Evolutionary conservation across 1,284 basidiomycete species (phyloP), one percentile per base, ranked within the genome.

Genomic region (Ceratobasidium sp.): DNA sequence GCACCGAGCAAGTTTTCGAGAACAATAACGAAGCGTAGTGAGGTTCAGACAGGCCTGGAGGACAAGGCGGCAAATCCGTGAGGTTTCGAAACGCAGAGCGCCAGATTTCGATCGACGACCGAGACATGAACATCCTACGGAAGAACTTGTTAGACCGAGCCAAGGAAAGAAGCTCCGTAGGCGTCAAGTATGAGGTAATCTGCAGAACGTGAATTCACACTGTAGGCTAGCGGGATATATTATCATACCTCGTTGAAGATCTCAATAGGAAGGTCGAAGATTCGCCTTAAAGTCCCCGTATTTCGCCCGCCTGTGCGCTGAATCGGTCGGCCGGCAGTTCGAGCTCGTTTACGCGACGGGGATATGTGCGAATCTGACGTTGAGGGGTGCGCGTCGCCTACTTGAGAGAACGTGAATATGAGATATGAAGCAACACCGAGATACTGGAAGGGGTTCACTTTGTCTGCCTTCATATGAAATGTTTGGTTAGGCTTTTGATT

Each of bases 161-260:
- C 23, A 80, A 73, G 30, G 77, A 73, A 3, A 80, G 76, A 1
- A 81, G 72, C 67, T 80, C 79, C 13, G 73, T 52, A 1, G 80
- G 79, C 8, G 61, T 57, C 2, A 80, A 71, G 16, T 76, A 47
- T 11, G 73, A 52, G 5, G 73, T 73, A 52, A 80, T 76, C 80
- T 81, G n/a, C 18, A 47, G 61, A 44, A 52, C 11, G 13, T 52
- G 11, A 52, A 21, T 26, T n/a, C n/a, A n/a, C n/a, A n/a, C n/a
- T n/a, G n/a, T n/a, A n/a, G n/a, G 4, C 23, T 13, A 4, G 50
- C 6, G 32, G 21, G 11, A 16, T 30, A n/a, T 57, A 21, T 6
- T 32, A 30, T 1, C 30, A 8, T 28, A 57, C 54, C 18, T 57
- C 28, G 2, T 14, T 16, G 18, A 57, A 57, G 11, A 57, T 28